Evolutionary conservation across 352 stramenopile species (phyloP).

Genomic region (Pythium periplocum): DNA sequence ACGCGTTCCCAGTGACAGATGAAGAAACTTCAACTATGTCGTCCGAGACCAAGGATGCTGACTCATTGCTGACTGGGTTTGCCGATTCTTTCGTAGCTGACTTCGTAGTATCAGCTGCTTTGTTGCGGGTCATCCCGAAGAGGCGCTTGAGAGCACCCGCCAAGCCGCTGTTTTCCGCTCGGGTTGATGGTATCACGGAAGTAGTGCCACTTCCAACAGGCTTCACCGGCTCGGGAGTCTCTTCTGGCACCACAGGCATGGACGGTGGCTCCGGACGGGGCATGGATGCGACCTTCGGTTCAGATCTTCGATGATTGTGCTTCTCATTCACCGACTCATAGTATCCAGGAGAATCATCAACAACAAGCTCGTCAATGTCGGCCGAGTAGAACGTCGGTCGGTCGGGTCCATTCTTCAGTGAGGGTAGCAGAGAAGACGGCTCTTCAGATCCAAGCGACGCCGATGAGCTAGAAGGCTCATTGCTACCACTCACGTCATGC

Average conservation of each 20-base stretch:
- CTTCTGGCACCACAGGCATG: too few relatives aligned
- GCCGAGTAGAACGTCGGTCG: constrained; percentile 17
- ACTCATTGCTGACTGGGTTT: not conserved
- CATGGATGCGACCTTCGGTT: too few relatives aligned
- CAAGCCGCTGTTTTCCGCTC: constrained; percentile 19
- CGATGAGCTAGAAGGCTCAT: constrained; percentile 6
- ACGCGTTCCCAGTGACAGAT: too few relatives aligned
- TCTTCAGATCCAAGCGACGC: constrained; percentile 8
- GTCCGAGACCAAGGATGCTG: too few relatives aligned
- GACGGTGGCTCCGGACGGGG: too few relatives aligned
- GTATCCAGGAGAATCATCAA: constrained; percentile 55
- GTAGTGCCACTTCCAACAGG: too few relatives aligned
- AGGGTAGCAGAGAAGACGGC: not conserved
- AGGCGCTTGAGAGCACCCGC: constrained; percentile 58
- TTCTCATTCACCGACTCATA: constrained; percentile 25
- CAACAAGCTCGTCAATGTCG: constrained; percentile 37
- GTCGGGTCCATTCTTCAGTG: constrained; percentile 5
- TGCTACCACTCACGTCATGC: too few relatives aligned
- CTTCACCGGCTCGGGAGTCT: too few relatives aligned
- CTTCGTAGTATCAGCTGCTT: not conserved
- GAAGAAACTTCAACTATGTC: too few relatives aligned
- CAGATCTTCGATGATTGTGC: not conserved
- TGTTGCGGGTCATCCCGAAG: constrained; percentile 38
- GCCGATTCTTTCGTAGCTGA: not conserved
- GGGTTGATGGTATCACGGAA: too few relatives aligned